Evolutionary conservation across 129 eudicot genomes (phyloP).

Genomic region (Ambrosia trifida): DNA sequence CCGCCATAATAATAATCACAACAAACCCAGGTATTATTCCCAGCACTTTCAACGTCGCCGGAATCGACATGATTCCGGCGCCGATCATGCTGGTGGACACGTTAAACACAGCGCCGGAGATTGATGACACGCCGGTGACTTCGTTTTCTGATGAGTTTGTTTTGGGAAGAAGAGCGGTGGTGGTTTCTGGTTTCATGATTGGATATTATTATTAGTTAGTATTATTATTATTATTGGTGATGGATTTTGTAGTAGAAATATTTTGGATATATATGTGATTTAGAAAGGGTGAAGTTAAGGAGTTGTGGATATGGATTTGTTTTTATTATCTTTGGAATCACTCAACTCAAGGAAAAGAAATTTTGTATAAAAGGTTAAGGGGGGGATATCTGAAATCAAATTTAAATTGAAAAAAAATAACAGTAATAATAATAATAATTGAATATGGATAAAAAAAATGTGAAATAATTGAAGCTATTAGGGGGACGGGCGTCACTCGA

Average conservation of each 20-base stretch:
- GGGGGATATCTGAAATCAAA: too few species aligned
- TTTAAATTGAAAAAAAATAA: too few species aligned
- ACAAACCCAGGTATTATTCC: constrained; percentile 81
- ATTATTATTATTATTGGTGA: constrained; percentile 7
- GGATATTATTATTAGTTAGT: background rate
- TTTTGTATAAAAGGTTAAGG: too few species aligned
- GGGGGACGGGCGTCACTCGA: too few species aligned
- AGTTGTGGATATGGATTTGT: constrained; percentile 9
- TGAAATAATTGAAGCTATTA: too few species aligned
- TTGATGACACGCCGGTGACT: constrained; percentile 38
- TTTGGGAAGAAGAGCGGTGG: constrained; percentile 48
- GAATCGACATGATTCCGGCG: constrained; percentile 96
- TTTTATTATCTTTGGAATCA: constrained; percentile 22
- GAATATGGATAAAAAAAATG: too few species aligned
- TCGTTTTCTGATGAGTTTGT: constrained; percentile 27
- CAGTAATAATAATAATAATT: too few species aligned
- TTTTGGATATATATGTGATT: constrained; percentile 9
- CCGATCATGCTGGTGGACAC: constrained; percentile 90
- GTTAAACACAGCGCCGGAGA: constrained; percentile 80
- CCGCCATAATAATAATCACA: constrained; percentile 55
- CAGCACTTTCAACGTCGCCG: constrained; percentile 85
- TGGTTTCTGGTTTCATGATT: constrained; percentile 39
- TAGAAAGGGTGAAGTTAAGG: background rate
- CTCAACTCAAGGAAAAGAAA: constrained; percentile 35
- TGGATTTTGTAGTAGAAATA: background rate